These are phyloP conservation scores for Chlorella variabilis DNA, from an alignment of 163 green algal genomes.

Conservation along the genomic window DNA sequence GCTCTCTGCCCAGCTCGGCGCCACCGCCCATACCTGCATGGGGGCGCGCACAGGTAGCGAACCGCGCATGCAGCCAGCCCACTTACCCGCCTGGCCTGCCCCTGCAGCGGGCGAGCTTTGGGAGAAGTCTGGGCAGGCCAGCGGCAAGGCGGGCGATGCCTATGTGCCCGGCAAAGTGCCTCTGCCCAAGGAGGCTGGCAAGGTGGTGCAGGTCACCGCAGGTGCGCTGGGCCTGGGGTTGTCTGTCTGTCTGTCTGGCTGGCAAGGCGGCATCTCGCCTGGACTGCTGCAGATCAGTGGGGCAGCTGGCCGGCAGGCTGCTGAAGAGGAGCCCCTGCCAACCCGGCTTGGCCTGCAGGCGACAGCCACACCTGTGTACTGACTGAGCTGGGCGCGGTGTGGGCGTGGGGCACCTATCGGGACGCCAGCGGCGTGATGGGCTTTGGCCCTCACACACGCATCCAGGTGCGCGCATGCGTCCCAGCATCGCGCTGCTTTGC, in stretches of 20 bases:
- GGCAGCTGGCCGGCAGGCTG: too few relatives aligned
- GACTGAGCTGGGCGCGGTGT: conserved; percentile 70
- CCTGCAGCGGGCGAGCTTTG: conserved; percentile 56
- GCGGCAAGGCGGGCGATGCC: conserved; percentile 39
- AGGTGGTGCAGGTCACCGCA: conserved; percentile 62
- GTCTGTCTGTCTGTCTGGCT: neutral
- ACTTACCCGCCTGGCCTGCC: neutral
- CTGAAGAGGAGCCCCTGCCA: too few relatives aligned
- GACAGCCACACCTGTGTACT: conserved; percentile 88
- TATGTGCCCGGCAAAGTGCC: conserved; percentile 58
- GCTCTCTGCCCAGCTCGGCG: too few relatives aligned
- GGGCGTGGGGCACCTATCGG: conserved; percentile 85
- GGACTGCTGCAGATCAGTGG: too few relatives aligned
- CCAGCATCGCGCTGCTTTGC: too few relatives aligned
- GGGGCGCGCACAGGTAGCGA: too few relatives aligned
- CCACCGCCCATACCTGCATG: too few relatives aligned
- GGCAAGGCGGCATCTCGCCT: too few relatives aligned
- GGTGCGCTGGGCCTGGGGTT: conserved; percentile 39
- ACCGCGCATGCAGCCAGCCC: neutral
- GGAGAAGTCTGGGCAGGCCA: conserved; percentile 49
- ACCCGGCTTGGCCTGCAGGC: too few relatives aligned
- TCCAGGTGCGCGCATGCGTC: conserved; percentile 68
- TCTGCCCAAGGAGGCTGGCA: conserved; percentile 46
- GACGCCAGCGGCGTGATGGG: conserved; percentile 71
- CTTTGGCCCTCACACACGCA: conserved; percentile 63